Evolutionary conservation across 176 grass and related monocot species (phyloP), one percentile per base, ranked within the genome.

Genomic region (Otatea glauca): DNA sequence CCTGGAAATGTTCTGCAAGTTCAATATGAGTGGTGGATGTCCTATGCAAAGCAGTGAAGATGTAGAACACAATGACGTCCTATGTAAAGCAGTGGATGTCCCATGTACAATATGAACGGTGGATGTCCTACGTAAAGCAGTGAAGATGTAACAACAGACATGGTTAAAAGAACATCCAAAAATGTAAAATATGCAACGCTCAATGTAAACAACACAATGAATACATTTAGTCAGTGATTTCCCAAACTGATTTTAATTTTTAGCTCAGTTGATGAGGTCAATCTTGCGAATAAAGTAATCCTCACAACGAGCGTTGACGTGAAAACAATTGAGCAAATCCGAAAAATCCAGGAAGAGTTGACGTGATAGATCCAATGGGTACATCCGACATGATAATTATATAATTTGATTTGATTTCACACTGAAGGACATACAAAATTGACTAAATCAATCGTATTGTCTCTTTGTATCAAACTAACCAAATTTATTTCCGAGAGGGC

Each of bases 401-500:
- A 55, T 76, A 24, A 55, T 68, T 9, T 44, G 21, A 43, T 59
- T 50, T 14, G 50, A 83, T 74, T 74, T 39, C 79, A 69, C 44
- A 43, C 18, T 14, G 7, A 58, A 27, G 25, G 58, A 0, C 51
- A 71, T 76, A 82, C 21, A 73, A 90, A 75, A 83, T 43, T 21
- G 62, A 70, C 25, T 39, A 51, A 53, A 43, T 51, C 9, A 59
- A 23, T 29, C 41, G 38, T 39, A 23, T 3, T 21, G 15, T 80
- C 18, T 62, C 65, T 54, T 54, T 32, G 12, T 79, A 69, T 63
- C 70, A 27, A 79, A 55, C 11, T n/a, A 86, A 82, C 65, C 25
- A 49, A 18, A 18, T 72, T 88, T 88, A 94, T 41, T 82, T 72
- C 70, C 39, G 72, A 35, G 77, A 76, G 34, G 84, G 23, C 12